Evolutionary conservation across 1,284 basidiomycete species (phyloP), one percentile per base, ranked within the genome.

Genomic region (Leccinum subspadiceum): DNA sequence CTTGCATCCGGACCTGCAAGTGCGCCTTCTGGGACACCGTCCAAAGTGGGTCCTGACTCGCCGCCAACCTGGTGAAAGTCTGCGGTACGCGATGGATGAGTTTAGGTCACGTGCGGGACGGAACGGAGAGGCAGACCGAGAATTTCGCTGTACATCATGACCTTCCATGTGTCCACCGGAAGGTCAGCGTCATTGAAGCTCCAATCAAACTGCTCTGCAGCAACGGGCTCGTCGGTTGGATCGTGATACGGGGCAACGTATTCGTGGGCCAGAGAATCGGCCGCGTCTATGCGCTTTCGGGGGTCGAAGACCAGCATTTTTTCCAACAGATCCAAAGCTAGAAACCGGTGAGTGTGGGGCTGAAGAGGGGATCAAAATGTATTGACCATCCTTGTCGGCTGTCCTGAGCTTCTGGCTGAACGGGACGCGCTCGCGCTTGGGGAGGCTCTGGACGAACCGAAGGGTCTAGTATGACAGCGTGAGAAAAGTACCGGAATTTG

Each of bases 251-350:
- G 96, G 5, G 93, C 86, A 20, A 99, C 93, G 77, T 99, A 99
- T 69, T 94, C 92, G 77, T 99, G 95, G 5, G 82, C 83, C 53
- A 99, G 84, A n/a, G 90, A 94, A 65, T 95, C 86, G 31, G 93
- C 86, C 17, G 97, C 97, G 65, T 89, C 94, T 83, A 99, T 98
- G 64, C 96, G 91, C 75, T 95, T 98, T 66, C 93, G 85, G 4
- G 97, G 96, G 76, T 99, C 97, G 71, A 99, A 99, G 17, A 98
- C 96, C 41, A 99, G 86, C 97, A 99, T 99, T 78, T 94, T 94
- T 79, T 99, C 96, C 52, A 99, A 84, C 41, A 99, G 83, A 77
- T 98, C 95, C 66, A 99, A 84, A 13, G 97, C 96, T 93, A 66
- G 17, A 20, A 44, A 10, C 48, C 44, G 46, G 51, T 57, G 61